Evolutionary conservation across 1,284 basidiomycete genomes (phyloP), one percentile per base, ranked within the genome.

Genomic region (Porogramme epimiltina): DNA sequence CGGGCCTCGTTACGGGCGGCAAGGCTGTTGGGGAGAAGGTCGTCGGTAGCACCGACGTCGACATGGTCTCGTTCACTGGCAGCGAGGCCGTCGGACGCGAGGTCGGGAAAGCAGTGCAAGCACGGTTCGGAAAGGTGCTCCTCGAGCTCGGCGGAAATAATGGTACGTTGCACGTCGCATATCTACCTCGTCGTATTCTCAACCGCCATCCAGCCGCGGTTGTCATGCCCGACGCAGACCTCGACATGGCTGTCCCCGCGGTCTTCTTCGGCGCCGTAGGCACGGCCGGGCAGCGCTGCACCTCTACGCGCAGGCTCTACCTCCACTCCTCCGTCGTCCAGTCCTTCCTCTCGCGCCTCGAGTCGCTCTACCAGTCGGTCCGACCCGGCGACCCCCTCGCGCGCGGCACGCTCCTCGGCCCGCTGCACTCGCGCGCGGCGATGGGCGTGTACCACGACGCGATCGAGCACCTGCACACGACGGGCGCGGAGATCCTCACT

Each of bases 81-180:
- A 95, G 91, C 60, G 95, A 98, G 68, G 75, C 77, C 44, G 87
- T 95, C 42, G 95, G 95, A 15, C 82, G 87, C 52, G 78, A 87
- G 54, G 93, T 98, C 18, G 91, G 91, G 8, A 84, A 84, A 70
- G 78, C 78, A 52, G 94, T 95, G 2, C 89, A 87, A 68, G 85
- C 81, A 55, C 76, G 87, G 62, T 94, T 90, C 70, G 92, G 91
- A 42, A 91, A 96, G 74, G 77, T 85, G 31, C 83, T 96, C 36
- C 79, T 98, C 26, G 95, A 98, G 68, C 78, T 98, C 10, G 95
- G 95, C n/a, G 95, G 95, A 33, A 98, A 98, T 73, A 97, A 97
- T 65, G 89, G 88, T 89, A 66, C 31, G 63, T n/a, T n/a, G n/a
- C n/a, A n/a, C n/a, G n/a, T n/a, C n/a, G n/a, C n/a, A n/a, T n/a